phyloP scores from a whole-genome alignment of 2,329 filamentous ascomycete species.

The Ceratocystiopsis sp. region DNA sequence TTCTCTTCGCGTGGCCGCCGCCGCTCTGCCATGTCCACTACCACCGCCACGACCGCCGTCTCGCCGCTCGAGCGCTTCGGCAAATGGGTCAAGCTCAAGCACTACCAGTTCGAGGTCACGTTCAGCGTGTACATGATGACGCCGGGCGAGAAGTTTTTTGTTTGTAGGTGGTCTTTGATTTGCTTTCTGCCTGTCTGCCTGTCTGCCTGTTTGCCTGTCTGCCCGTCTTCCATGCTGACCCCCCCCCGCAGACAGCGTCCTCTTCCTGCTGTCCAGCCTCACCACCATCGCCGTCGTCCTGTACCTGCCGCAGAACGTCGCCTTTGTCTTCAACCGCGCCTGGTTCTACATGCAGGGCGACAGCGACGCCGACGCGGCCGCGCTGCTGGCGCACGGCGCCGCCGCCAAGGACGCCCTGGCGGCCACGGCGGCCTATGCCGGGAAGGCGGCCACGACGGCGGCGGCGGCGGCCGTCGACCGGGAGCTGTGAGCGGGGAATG shows the following conservation, averaged over 20 bases:
- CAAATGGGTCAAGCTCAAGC: slow-evolving; percentile 83
- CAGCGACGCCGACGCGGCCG: slow-evolving; percentile 24
- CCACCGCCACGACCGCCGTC: slow-evolving; percentile 19
- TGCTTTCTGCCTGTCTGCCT: neutral
- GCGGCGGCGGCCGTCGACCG: slow-evolving; percentile 10
- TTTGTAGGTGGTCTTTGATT: slow-evolving; percentile 48
- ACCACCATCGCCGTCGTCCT: slow-evolving; percentile 73
- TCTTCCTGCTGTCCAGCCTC: slow-evolving; percentile 80
- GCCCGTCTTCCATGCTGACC: neutral
- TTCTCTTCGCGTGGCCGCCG: no score
- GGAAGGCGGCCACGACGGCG: slow-evolving; percentile 13
- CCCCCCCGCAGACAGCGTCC: slow-evolving; percentile 54
- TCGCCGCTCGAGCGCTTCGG: slow-evolving; percentile 38
- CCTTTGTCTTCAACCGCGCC: slow-evolving; percentile 63
- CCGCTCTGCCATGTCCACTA: neutral
- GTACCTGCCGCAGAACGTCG: slow-evolving; percentile 85
- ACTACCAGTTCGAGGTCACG: slow-evolving; percentile 96
- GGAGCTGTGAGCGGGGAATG: slow-evolving; percentile 18
- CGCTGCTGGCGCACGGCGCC: slow-evolving; percentile 18
- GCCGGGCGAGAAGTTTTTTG: slow-evolving; percentile 87
- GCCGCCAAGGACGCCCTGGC: slow-evolving; percentile 20
- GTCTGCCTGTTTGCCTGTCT: neutral
- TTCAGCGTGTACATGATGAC: slow-evolving; percentile 96
- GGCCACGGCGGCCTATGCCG: slow-evolving; percentile 20
- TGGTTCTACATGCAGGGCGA: slow-evolving; percentile 94